These are phyloP conservation scores for Raddia distichophylla DNA, from an alignment of 176 grass and related monocot species.

Conservation along the genomic window DNA sequence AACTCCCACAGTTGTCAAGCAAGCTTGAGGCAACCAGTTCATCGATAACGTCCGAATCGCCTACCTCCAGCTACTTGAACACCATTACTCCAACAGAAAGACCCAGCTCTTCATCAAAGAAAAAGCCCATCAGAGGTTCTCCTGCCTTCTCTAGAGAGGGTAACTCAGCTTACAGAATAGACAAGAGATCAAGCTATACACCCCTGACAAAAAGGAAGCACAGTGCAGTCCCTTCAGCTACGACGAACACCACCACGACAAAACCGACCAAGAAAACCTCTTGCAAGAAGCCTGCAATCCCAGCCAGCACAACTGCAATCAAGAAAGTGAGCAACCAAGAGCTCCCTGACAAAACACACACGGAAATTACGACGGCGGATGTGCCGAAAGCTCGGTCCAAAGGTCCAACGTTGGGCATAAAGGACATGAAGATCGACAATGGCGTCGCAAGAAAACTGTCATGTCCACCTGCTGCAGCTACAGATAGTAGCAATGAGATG, in stretches of 20 bases:
- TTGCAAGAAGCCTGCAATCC: constrained; percentile 22
- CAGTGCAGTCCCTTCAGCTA: constrained; percentile 15
- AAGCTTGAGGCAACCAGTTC: constrained; percentile 29
- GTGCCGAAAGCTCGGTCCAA: not conserved
- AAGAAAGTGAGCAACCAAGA: not conserved
- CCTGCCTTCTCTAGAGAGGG: constrained; percentile 23
- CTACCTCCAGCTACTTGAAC: constrained; percentile 40
- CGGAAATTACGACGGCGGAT: not conserved
- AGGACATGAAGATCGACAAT: constrained; percentile 25
- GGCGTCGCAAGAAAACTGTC: constrained; percentile 25
- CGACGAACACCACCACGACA: not conserved
- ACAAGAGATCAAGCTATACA: constrained; percentile 57
- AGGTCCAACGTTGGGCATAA: not conserved
- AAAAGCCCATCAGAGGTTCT: constrained; percentile 17
- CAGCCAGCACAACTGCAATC: constrained; percentile 9
- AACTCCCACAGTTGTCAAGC: constrained; percentile 41
- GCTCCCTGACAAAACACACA: constrained; percentile 2
- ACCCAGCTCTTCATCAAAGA: constrained; percentile 39
- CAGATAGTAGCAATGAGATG: not conserved
- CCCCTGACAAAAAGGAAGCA: constrained; percentile 44
- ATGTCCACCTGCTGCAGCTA: constrained; percentile 7
- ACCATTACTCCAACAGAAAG: constrained; percentile 39
- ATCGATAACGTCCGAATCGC: constrained; percentile 30
- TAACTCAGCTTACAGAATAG: constrained; percentile 39
- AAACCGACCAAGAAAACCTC: constrained; percentile 41